Base-by-base conservation (phyloP, 306 rosid genomes). In the Quercus suber region DNA sequence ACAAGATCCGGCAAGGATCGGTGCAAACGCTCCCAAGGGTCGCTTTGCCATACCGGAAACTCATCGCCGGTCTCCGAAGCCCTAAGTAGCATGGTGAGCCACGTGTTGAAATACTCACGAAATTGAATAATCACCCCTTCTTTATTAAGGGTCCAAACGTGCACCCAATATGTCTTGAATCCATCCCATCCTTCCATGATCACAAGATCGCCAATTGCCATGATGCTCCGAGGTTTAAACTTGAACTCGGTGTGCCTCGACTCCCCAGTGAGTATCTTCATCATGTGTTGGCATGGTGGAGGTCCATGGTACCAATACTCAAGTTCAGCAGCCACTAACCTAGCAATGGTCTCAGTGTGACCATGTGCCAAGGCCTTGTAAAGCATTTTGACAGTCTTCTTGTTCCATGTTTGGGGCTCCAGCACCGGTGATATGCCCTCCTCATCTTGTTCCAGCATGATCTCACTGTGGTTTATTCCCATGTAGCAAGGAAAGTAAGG, bases 231-330 rank as follows among this genome's bases (percentile, higher is more conserved):
- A 0, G 86, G 86, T 37, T 23, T 65, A 70, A 79, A 83, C 49
- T 71, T 79, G 78, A 79, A 83, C n/a, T 76, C 78, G 0, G 55
- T 1, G 31, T 70, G 70, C 53, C 56, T 69, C 11, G 72, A 79
- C 21, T 83, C 80, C 14, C 83, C 78, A 0, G 86, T 83, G 23
- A 79, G 58, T 55, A 41, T 55, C 65, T 57, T 79, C 83, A 79
- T 83, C 81, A 83, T 75, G 78, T 75, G 68, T 33, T 79, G 83
- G 74, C 78, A 75, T 56, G 71, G 53, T 4, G 80, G 86, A 7
- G 83, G 86, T 7, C 86, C 83, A 65, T 75, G 86, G 55, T 75
- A 79, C 86, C 83, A 83, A 83, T 80, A 79, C 55, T 79, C 86
- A 4, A 79, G 78, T 27, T 83, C 71, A 0, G 71, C 30, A 25